phyloP scores from a whole-genome alignment of 2,329 filamentous ascomycete species.

The Colletotrichum endophyticum region DNA sequence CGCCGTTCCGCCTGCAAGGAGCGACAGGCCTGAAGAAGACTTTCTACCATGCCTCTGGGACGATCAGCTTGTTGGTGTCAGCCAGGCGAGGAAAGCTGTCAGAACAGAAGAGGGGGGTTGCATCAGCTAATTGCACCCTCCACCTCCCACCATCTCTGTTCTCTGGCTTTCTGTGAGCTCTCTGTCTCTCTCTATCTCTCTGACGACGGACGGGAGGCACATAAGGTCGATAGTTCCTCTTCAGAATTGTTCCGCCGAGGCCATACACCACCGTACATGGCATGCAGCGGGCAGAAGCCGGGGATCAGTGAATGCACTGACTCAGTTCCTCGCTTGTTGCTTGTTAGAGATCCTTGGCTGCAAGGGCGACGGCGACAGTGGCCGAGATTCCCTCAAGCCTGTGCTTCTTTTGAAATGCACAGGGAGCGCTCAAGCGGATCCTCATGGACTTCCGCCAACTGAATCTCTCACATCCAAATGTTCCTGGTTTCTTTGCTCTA shows the following conservation, averaged over 20 bases:
- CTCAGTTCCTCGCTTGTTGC: neutral
- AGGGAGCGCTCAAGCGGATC: neutral
- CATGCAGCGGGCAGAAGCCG: neutral
- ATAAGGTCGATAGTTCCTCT: neutral
- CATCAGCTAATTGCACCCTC: neutral
- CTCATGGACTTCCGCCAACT: neutral
- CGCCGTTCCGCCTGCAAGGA: constrained; percentile 21
- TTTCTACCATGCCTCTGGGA: constrained; percentile 13
- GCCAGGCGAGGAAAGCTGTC: neutral
- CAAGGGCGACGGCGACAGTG: neutral
- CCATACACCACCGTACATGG: neutral
- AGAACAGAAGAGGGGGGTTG: neutral
- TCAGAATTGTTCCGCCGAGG: neutral
- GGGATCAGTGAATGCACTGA: neutral
- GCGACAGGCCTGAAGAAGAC: neutral
- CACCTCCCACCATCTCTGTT: neutral
- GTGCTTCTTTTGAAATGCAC: neutral
- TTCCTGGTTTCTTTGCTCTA: neutral
- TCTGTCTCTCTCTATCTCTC: neutral
- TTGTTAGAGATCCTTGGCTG: neutral
- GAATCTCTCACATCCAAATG: neutral
- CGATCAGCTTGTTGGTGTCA: neutral
- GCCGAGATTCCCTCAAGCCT: neutral
- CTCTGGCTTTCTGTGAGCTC: neutral
- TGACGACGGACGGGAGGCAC: neutral